Percentiles rank a stretch among this genome's conserved stretches.
Conservation (phyloP, 2,329 filamentous ascomycete genomes). For the Ophioceras dolichostomum region DNA sequence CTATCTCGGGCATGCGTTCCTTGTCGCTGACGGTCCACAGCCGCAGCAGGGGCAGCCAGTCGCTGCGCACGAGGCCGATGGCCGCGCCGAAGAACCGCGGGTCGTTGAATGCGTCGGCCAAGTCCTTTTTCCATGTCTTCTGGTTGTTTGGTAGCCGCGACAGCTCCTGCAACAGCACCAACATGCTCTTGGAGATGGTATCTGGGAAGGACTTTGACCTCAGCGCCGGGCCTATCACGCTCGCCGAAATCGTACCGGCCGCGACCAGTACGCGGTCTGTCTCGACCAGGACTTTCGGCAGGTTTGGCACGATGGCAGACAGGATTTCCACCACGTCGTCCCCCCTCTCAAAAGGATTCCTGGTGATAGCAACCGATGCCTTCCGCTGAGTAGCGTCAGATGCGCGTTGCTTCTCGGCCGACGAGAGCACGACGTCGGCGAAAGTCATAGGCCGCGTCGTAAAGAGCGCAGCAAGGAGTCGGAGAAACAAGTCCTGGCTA, state of each 20-base stretch:
- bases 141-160: conserved; percentile 67
- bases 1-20: conserved; percentile 70
- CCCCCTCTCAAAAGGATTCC: conserved; percentile 33
- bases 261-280: conserved; percentile 71
- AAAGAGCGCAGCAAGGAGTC: conserved; percentile 85
- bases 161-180: conserved; percentile 66
- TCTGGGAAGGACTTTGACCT: conserved; percentile 80
- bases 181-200: conserved; percentile 59
- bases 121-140: conserved; percentile 87
- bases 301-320: conserved; percentile 63
- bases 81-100: conserved; percentile 68
- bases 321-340: conserved; percentile 75
- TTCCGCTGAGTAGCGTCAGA: no score
- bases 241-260: conserved; percentile 69
- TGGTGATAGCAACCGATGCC: conserved; percentile 5
- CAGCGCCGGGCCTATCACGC: conserved; percentile 69
- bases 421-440: conserved; percentile 33
- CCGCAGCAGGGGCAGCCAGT: conserved; percentile 73
- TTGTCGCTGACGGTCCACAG: conserved; percentile 84
- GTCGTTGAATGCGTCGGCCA: conserved; percentile 87
- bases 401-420: not conserved
- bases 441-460: conserved; percentile 74
- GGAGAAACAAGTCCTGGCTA: conserved; percentile 69
- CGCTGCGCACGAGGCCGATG: conserved; percentile 49
- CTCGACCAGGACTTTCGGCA: conserved; percentile 75